These are phyloP conservation scores for Fermentozyma sake DNA, from an alignment of 1,139 yeast species.

Conservation along the genomic window DNA sequence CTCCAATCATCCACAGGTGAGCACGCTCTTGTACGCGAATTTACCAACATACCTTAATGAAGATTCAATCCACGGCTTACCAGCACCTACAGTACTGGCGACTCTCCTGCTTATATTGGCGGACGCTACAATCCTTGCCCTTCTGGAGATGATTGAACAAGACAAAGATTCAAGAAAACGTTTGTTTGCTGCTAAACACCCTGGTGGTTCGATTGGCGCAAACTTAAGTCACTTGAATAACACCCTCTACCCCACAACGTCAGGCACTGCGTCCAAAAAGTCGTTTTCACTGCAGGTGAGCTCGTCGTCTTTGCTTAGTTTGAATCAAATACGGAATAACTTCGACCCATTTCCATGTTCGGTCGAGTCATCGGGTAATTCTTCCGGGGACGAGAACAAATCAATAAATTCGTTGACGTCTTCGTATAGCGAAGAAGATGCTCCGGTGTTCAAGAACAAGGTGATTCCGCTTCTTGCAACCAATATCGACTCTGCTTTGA, in stretches of 20 bases:
- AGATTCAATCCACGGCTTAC: slow-evolving; percentile 66
- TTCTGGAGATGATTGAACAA: slow-evolving; percentile 61
- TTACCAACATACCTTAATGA: slow-evolving; percentile 58
- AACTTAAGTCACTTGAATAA: slow-evolving; percentile 37
- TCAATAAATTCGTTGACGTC: too few relatives aligned
- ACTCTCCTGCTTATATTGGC: slow-evolving; percentile 73
- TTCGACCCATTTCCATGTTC: slow-evolving; percentile 12
- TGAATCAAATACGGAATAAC: slow-evolving; percentile 21
- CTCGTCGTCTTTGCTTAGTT: slow-evolving; percentile 27
- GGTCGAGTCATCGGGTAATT: slow-evolving; percentile 15
- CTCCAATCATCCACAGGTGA: slow-evolving; percentile 41
- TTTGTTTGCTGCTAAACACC: slow-evolving; percentile 69
- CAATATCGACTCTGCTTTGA: slow-evolving; percentile 4
- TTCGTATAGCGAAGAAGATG: too few relatives aligned
- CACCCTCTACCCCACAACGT: slow-evolving; percentile 8
- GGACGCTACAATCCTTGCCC: slow-evolving; percentile 72
- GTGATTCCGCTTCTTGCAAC: too few relatives aligned
- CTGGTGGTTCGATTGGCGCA: slow-evolving; percentile 87
- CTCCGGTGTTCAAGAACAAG: too few relatives aligned
- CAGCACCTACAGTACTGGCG: slow-evolving; percentile 86
- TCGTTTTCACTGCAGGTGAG: slow-evolving; percentile 15
- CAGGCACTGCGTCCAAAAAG: slow-evolving; percentile 3
- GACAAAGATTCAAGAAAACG: slow-evolving; percentile 51
- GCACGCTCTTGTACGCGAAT: slow-evolving; percentile 57
- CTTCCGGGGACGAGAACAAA: slow-evolving; percentile 22